Base-by-base conservation (phyloP, 257 asterid species). In the Solanum paucissectum region DNA sequence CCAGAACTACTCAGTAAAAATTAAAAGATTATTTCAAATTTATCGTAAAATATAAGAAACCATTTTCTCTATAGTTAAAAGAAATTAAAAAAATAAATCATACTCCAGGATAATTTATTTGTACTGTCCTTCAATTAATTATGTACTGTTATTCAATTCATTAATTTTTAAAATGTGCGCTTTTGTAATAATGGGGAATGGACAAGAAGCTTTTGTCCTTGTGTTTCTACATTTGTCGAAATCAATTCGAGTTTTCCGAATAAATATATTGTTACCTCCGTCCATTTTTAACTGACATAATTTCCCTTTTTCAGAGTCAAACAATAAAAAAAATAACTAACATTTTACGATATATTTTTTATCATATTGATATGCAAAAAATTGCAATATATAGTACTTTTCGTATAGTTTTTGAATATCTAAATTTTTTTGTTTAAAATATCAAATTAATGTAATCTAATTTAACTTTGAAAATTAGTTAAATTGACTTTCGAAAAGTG, bases 131-230 rank as follows among this genome's bases (percentile, higher is more conserved):
- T 42, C 83, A 62, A 9, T 77, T 38, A 11, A 73, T 83, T 83
- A 55, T 10, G 36, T 3, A 42, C 44, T 60, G 42, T 36, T 12
- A 72, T 44, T 42, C 75, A 62, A 52, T 52, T 16, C 25, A 23
- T 60, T 55, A 3, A 11, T 38, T 86, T 12, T 38, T 38, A 58
- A 72, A 27, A 86, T 76, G 73, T 42, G 71, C 40, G 82, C 89
- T 90, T 83, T 88, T 42, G 8, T 14, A 42, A 85, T 49, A 5
- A 64, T 86, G 89, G 94, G 88, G 75, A 89, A 82, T 9, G 95
- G 94, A 92, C 92, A 91, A 87, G 29, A 64, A 11, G 84, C 55
- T 84, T 64, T 72, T 40, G 27, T 13, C 14, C 38, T 12, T 69
- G 83, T 20, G 40, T 46, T 44, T 68, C 29, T 20, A 29, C 69